Conservation (phyloP, 345 rosid genomes). For the Melastoma malabathricum region DNA sequence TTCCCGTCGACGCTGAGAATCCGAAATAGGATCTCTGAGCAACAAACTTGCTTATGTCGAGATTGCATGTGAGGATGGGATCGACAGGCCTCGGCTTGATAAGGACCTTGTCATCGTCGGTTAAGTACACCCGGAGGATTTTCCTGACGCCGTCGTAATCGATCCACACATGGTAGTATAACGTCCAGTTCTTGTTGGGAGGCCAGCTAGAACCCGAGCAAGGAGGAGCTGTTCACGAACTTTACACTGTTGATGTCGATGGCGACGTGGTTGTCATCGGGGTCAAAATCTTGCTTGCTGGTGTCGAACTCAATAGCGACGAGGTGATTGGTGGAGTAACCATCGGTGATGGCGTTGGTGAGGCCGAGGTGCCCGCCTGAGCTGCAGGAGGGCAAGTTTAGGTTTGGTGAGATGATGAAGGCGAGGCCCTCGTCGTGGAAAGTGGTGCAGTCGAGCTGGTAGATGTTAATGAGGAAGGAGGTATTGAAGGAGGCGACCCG, state of each 20-base stretch:
- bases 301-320: constrained; percentile 49
- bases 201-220: constrained; percentile 14
- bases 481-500: constrained; percentile 42
- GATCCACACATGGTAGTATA: constrained; percentile 23
- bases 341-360: constrained; percentile 38
- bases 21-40: constrained; percentile 29
- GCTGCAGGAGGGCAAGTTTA: constrained; percentile 19
- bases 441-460: constrained; percentile 6
- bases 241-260: constrained; percentile 29
- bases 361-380: constrained; percentile 32
- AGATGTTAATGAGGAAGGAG: constrained; percentile 32
- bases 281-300: constrained; percentile 26
- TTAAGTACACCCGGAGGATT: constrained; percentile 22
- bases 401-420: constrained; percentile 33
- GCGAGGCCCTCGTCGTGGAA: constrained; percentile 38
- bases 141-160: constrained; percentile 16
- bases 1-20: constrained; percentile 33
- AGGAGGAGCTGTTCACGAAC: constrained; percentile 12
- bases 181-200: constrained; percentile 2
- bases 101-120: constrained; percentile 3
- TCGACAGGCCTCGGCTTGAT: constrained; percentile 1
- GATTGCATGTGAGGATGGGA: constrained; percentile 13
- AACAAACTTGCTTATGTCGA: constrained; percentile 16
- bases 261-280: constrained; percentile 36
- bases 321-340: constrained; percentile 24